Evolutionary conservation across 805 yeast genomes (phyloP), one percentile per base, ranked within the genome.

Genomic region (Millerago galiae): DNA sequence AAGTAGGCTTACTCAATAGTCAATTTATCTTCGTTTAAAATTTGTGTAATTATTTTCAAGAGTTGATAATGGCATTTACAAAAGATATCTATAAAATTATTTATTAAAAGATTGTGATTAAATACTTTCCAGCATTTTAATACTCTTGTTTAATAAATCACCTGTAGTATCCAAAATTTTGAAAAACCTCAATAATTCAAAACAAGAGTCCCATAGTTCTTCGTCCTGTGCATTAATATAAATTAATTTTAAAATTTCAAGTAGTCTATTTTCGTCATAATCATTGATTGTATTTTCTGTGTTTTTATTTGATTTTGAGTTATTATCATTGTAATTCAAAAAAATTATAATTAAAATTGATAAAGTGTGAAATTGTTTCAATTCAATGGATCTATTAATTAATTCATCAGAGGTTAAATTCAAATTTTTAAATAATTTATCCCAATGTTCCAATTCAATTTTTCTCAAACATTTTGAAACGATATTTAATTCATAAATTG

Each of bases 381-480:
- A 51, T 14, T 62, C 63, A 32, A 74, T 65, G 15, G 72, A 55
- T 35, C 62, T 57, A 36, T 65, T 59, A 63, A 74, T 65, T 38
- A 72, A 62, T 10, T 60, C 61, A 15, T 64, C 62, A 3, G 79
- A 77, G 0, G 72, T 65, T 12, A 62, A 57, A 7, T 62, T 50
- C 28, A 74, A 48, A 2, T 58, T 52, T 2, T 57, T 49, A 43
- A 75, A 68, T 26, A 74, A 63, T n/a, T 53, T 53, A 13, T 57
- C 47, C 79, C 80, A 75, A 48, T 68, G 66, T 21, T 56, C 60
- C 25, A 66, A 63, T 50, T 75, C 80, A n/a, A 74, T 72, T 46
- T 74, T 75, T 37, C 80, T 53, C 42, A 75, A 60, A 52, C 77
- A 73, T 44, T 71, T 72, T 15, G 75, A 71, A 41, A 66, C 66